Evolutionary conservation across 768 basidiomycete genomes (phyloP).

Genomic region (Russula ochroleuca): DNA sequence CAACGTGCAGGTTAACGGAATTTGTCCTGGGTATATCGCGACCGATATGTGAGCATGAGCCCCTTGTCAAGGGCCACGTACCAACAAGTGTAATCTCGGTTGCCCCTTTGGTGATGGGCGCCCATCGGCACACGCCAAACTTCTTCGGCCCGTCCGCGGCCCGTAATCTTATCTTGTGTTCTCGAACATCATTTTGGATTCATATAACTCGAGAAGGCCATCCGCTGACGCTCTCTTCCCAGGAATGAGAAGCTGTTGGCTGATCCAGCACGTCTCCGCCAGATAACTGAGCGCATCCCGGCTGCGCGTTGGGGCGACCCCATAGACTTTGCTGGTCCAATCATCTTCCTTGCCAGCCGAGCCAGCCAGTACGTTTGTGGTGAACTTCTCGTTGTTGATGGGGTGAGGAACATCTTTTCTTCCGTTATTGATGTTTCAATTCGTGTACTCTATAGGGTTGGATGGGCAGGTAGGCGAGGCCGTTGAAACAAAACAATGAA

Average conservation of each 20-base stretch:
- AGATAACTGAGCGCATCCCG: conserved; percentile 70
- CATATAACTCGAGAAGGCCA: conserved; percentile 20
- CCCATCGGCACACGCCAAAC: not conserved
- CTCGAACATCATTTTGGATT: conserved; percentile 14
- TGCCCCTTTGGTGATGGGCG: conserved; percentile 9
- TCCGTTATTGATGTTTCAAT: conserved; percentile 14
- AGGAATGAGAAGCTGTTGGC: conserved; percentile 64
- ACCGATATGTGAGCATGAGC: conserved; percentile 69
- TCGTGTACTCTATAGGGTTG: conserved; percentile 27
- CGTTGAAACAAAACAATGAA: conserved; percentile 4
- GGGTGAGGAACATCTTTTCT: conserved; percentile 43
- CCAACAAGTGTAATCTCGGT: conserved; percentile 11
- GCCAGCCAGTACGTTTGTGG: conserved; percentile 69
- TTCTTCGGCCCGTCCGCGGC: conserved; percentile 24
- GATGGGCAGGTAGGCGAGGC: conserved; percentile 31
- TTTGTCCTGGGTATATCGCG: conserved; percentile 83
- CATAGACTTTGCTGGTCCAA: conserved; percentile 60
- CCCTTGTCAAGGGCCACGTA: conserved; percentile 15
- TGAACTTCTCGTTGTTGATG: conserved; percentile 63
- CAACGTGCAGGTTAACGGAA: conserved; percentile 84
- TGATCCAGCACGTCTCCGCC: conserved; percentile 55
- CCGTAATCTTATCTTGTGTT: conserved; percentile 25
- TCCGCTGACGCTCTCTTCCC: conserved; percentile 22
- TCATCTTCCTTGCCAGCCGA: conserved; percentile 59
- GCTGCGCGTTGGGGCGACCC: conserved; percentile 65